A percentile compares a stretch with the other conserved stretches of the same genome.
Conservation (phyloP, 2,329 filamentous ascomycete species). For the Aureobasidium sp. region DNA sequence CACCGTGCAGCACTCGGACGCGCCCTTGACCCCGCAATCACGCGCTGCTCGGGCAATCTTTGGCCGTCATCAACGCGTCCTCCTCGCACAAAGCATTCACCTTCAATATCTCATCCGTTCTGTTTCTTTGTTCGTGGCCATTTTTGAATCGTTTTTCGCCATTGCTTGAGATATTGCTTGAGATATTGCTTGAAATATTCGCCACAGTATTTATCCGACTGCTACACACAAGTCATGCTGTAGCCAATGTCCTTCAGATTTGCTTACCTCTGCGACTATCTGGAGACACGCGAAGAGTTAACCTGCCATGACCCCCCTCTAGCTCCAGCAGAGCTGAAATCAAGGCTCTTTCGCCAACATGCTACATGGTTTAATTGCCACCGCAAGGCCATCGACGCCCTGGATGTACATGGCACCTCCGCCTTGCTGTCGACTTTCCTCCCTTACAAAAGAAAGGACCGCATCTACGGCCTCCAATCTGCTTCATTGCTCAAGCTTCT, state of each 20-base stretch:
- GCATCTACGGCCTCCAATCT: conserved; percentile 66
- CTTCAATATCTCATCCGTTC: too few species aligned
- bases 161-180: too few species aligned
- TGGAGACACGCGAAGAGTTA: conserved; percentile 58
- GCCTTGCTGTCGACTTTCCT: conserved; percentile 70
- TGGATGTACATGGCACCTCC: conserved; percentile 47
- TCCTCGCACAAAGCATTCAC: too few species aligned
- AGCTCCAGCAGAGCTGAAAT: conserved; percentile 28
- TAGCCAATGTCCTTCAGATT: conserved; percentile 42
- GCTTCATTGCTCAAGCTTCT: conserved; percentile 59
- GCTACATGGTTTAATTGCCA: conserved; percentile 62
- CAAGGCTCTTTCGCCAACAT: conserved; percentile 18
- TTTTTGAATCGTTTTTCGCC: neutral
- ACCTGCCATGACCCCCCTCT: conserved; percentile 36
- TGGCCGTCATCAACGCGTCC: too few species aligned
- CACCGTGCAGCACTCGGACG: neutral
- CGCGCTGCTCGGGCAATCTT: too few species aligned
- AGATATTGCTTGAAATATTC: neutral
- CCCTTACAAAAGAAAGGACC: conserved; percentile 67
- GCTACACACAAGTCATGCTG: neutral
- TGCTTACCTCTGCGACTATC: conserved; percentile 58
- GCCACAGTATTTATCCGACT: neutral
- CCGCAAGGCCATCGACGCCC: conserved; percentile 49
- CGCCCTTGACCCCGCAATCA: conserved; percentile 2
- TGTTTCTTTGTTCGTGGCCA: neutral